Conservation (phyloP, 176 grass and related monocot species). For the Ampelocalamus luodianensis region DNA sequence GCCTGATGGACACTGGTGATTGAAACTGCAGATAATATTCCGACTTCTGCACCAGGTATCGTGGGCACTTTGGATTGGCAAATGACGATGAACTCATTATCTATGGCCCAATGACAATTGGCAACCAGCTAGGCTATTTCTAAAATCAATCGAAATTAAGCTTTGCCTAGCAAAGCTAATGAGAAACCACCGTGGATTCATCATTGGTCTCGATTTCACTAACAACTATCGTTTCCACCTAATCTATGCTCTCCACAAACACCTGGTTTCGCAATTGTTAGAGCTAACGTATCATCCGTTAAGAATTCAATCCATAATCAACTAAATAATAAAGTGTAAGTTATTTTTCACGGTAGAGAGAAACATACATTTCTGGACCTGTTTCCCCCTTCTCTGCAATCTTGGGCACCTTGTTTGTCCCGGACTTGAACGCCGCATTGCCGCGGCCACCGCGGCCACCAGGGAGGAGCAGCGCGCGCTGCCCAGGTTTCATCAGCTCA, state of each 20-base stretch:
- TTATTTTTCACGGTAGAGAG: not conserved
- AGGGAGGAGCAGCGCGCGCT: slow-evolving; percentile 73
- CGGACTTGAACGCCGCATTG: slow-evolving; percentile 86
- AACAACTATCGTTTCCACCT: not conserved
- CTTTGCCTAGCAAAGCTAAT: not conserved
- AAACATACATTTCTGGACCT: slow-evolving; percentile 88
- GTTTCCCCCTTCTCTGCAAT: slow-evolving; percentile 96
- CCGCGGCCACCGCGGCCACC: slow-evolving; percentile 88
- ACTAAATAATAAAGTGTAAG: not conserved
- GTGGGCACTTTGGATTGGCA: not conserved
- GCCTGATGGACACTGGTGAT: not conserved
- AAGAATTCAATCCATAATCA: not conserved
- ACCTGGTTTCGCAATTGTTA: not conserved
- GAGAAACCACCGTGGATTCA: not conserved
- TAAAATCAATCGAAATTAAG: not conserved
- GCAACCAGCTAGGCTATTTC: not conserved
- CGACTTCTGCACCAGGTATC: not conserved
- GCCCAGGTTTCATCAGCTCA: slow-evolving; percentile 73
- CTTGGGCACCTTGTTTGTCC: slow-evolving; percentile 80
- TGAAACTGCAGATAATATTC: not conserved
- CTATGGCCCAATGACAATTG: not conserved
- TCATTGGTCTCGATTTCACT: not conserved
- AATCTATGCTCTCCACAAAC: slow-evolving; percentile 11
- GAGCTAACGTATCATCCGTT: not conserved
- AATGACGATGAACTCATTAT: not conserved